Conservation (phyloP, 495 filamentous ascomycete genomes). For the Delitschia confertaspora region DNA sequence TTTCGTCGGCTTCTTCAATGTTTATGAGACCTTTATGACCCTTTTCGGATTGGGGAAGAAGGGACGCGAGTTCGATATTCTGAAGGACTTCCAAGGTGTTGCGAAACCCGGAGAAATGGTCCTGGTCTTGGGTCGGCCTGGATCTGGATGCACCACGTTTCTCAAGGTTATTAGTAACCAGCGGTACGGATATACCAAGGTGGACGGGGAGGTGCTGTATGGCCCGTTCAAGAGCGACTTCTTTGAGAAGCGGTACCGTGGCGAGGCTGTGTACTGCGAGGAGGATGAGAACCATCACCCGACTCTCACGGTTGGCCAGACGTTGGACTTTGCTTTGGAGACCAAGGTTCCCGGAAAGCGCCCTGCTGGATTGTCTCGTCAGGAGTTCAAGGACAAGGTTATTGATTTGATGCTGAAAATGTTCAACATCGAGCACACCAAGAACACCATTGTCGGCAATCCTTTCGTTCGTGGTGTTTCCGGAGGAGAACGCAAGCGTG, state of each 20-base stretch:
- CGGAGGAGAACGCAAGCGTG: conserved; percentile 75
- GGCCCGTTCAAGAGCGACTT: conserved; percentile 56
- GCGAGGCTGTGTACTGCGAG: conserved; percentile 78
- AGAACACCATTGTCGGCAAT: conserved; percentile 72
- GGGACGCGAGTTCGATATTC: conserved; percentile 55
- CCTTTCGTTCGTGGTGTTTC: conserved; percentile 75
- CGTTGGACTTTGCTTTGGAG: conserved; percentile 72
- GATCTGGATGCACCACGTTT: conserved; percentile 81
- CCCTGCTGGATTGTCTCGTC: conserved; percentile 54
- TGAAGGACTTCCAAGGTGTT: conserved; percentile 50
- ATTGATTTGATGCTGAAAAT: conserved; percentile 66
- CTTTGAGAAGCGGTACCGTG: conserved; percentile 60
- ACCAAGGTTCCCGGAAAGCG: conserved; percentile 69
- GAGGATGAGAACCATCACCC: conserved; percentile 79
- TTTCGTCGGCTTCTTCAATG: conserved; percentile 67
- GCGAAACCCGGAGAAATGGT: conserved; percentile 81
- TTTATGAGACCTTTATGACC: conserved; percentile 49
- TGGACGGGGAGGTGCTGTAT: conserved; percentile 72
- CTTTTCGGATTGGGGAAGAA: conserved; percentile 53
- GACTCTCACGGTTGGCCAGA: conserved; percentile 75
- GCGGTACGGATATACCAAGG: conserved; percentile 63
- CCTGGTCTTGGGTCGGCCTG: conserved; percentile 77
- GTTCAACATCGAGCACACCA: conserved; percentile 82
- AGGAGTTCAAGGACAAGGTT: conserved; percentile 62
- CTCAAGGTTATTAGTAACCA: conserved; percentile 79